phyloP scores from a whole-genome alignment of 768 basidiomycete genomes.

The Podaxis sp. region DNA sequence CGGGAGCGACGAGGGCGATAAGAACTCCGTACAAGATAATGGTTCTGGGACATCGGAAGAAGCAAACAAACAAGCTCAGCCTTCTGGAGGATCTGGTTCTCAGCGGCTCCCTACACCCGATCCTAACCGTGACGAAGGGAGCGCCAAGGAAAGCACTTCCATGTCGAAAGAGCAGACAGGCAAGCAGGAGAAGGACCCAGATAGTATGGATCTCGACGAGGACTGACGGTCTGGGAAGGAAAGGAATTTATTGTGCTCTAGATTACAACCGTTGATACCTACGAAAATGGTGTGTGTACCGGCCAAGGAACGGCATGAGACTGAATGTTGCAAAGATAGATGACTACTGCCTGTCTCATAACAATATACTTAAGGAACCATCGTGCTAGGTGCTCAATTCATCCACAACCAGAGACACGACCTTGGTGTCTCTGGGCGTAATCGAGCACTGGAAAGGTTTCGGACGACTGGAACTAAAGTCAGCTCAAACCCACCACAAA shows the following conservation, averaged over 20 bases:
- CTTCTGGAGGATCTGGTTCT: not conserved
- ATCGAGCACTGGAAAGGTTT: slow-evolving; percentile 60
- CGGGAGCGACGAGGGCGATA: not conserved
- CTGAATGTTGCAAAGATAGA: not conserved
- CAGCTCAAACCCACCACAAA: not conserved
- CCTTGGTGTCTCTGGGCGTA: slow-evolving; percentile 58
- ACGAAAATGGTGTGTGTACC: not conserved
- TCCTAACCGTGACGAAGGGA: not conserved
- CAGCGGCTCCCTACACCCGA: not conserved
- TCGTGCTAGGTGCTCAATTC: slow-evolving; percentile 25
- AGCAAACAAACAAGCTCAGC: not conserved
- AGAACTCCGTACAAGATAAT: not conserved
- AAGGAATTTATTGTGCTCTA: slow-evolving; percentile 3
- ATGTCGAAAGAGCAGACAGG: not conserved
- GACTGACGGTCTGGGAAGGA: not conserved
- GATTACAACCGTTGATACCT: not conserved
- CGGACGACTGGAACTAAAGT: slow-evolving; percentile 46
- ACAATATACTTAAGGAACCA: not conserved
- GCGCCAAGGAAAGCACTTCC: not conserved
- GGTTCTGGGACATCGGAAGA: not conserved
- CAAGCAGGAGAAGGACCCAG: slow-evolving; percentile 3
- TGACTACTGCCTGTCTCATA: not conserved
- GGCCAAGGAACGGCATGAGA: not conserved
- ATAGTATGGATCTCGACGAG: slow-evolving; percentile 11
- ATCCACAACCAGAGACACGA: slow-evolving; percentile 49